Percentiles rank a stretch among this genome's conserved stretches.
Evolutionary conservation across 306 rosid genomes (phyloP).

Genomic region (Abrus precatorius): DNA sequence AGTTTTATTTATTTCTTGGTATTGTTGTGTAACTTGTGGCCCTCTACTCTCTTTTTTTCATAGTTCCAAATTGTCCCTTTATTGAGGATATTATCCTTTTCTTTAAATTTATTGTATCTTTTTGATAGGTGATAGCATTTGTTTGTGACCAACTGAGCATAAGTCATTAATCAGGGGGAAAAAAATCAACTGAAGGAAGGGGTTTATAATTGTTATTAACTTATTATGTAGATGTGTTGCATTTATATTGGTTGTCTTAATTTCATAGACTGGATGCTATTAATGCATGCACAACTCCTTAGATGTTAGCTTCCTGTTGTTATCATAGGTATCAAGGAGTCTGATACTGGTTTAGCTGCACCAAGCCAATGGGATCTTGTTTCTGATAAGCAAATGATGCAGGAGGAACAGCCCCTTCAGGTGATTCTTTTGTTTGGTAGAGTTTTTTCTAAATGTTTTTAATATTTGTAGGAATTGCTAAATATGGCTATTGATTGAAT

Average conservation of each 20-base stretch:
- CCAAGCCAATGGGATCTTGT: slow-evolving; percentile 99
- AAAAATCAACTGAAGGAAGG: background rate
- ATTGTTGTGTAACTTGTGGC: background rate
- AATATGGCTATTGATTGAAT: slow-evolving; percentile 43
- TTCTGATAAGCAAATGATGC: slow-evolving; percentile 99
- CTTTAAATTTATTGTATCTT: background rate
- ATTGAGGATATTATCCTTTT: background rate
- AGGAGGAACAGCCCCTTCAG: slow-evolving; percentile 99
- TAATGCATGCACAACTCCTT: slow-evolving; percentile 26
- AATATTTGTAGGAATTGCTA: slow-evolving; percentile 33
- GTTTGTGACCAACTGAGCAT: background rate
- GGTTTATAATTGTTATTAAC: slow-evolving; percentile 12
- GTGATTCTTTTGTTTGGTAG: slow-evolving; percentile 45
- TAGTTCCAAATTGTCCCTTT: slow-evolving; percentile 14
- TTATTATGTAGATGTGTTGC: background rate
- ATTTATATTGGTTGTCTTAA: slow-evolving; percentile 19
- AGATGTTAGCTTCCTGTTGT: slow-evolving; percentile 36
- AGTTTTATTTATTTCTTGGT: background rate
- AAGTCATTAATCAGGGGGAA: background rate
- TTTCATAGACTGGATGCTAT: slow-evolving; percentile 19
- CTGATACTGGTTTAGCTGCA: slow-evolving; percentile 99
- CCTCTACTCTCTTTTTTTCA: slow-evolving; percentile 1
- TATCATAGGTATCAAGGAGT: slow-evolving; percentile 88
- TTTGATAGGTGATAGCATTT: background rate
- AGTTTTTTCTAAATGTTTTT: slow-evolving; percentile 16